Evolutionary conservation across 257 asterid species (phyloP), one percentile per base, ranked within the genome.

Genomic region (Fraxinus pennsylvanica): DNA sequence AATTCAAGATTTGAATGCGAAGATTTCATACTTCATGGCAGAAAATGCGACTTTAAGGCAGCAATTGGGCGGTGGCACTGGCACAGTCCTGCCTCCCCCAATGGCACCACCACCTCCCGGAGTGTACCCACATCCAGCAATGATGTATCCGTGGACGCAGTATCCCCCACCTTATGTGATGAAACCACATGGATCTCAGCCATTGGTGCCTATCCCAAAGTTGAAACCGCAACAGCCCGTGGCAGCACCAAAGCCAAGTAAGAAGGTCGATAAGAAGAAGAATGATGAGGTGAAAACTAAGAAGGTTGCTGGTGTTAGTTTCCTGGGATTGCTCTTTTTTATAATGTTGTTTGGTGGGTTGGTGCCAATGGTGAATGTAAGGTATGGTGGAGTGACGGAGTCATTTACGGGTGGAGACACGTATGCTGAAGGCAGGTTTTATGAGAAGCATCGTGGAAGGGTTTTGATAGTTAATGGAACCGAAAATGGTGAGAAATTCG

Each of bases 111-210:
- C 95, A 0, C 92, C 87, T 72, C 87, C 91, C 4, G 98, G 94
- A 57, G 87, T 91, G 88, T 95, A 95, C 76, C 82, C 94, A 2
- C 94, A 85, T 80, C 93, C 90, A 30, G 90, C 89, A 33, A 85
- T 90, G 92, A 90, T 91, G 90, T 92, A 95, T 80, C 99, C 99
- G 0, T 95, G 99, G 99, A 89, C 93, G 98, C 93, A 92, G 1
- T 92, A 88, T 72, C 79, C 90, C 33, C 96, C 94, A 2, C 96
- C 97, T 50, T 95, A 90, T 81, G 84, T 90, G 91, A 83, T 95
- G 89, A 95, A 93, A 82, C 87, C 98, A n/a, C 98, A 93, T 75
- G 97, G 98, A 13, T 93, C 98, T 19, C 97, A 93, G 73, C 99
- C 98, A 2, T 77, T 95, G 87, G 96, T 94, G 69, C 97, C 99